Base-by-base conservation (phyloP, 495 filamentous ascomycete genomes). In the Aspergillus bridgeri region DNA sequence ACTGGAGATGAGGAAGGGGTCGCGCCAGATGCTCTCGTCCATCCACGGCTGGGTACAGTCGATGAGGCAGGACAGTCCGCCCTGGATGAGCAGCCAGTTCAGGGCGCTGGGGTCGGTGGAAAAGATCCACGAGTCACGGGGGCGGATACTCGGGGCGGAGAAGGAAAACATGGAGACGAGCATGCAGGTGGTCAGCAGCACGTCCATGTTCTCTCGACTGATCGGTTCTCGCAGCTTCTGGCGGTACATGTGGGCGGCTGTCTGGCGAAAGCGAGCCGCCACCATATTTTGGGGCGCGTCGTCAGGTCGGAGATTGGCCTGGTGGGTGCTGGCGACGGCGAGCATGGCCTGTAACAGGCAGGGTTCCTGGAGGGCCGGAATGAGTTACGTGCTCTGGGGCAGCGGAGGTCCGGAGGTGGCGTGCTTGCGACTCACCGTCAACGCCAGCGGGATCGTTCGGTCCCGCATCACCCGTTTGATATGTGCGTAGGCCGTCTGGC, bases 21-120 rank as follows among this genome's bases (percentile, higher is more conserved):
- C 48, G 15, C 27, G 6, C 48, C 48, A 50, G 48, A 50, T 50
- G 21, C 48, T 50, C 21, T 25, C 48, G 18, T 19, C 6, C 3
- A 50, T 13, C 48, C 48, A 50, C 18, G 21, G 22, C 6, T 29
- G 6, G 18, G 18, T 50, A 13, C 23, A n/a, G 18, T 50, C 48
- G 1, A 50, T 15, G 3, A 50, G 48, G 3, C 23, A 50, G 48
- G 23, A 13, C 11, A 50, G 22, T 15, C 48, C 48, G 13, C 48
- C 13, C 18, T 50, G 48, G 48, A 50, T 27, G 18, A 27, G 27
- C 23, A 50, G 48, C 48, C 48, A 50, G 22, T 50, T 50, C 48
- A 50, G 18, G 23, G 22, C 27, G 11, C 23, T 7, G 0, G 48
- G 48, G 18, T 50, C 48, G 22, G 27, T 23, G 18, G 48, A 50